Evolutionary conservation across 208 protist species (phyloP).

Genomic region (Eutreptiella sp.): DNA sequence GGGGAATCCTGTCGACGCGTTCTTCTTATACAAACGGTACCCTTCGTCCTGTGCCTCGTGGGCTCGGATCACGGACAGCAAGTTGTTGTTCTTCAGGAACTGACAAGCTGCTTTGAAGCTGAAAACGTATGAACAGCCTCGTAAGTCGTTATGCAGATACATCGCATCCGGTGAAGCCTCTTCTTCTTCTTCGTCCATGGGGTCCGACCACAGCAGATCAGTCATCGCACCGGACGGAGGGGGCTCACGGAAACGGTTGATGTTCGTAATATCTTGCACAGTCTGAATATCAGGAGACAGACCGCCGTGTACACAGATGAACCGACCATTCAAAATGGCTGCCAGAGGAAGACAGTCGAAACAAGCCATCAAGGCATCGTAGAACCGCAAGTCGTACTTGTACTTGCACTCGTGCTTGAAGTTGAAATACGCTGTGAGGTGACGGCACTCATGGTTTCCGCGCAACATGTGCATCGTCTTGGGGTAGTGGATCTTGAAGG

Average conservation of each 20-base stretch:
- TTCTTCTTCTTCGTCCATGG: slow-evolving; percentile 76
- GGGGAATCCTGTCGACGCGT: slow-evolving; percentile 81
- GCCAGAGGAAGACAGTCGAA: slow-evolving; percentile 61
- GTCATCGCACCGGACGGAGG: slow-evolving; percentile 56
- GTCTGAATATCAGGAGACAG: slow-evolving; percentile 41
- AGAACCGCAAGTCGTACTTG: slow-evolving; percentile 52
- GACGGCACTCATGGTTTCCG: slow-evolving; percentile 82
- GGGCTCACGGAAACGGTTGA: slow-evolving; percentile 63
- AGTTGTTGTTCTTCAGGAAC: slow-evolving; percentile 91
- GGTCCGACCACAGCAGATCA: slow-evolving; percentile 79
- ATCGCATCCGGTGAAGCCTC: slow-evolving; percentile 32
- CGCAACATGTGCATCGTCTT: slow-evolving; percentile 65
- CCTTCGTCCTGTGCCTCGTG: slow-evolving; percentile 93
- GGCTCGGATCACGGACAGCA: slow-evolving; percentile 91
- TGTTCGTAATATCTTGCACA: slow-evolving; percentile 52
- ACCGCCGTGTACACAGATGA: slow-evolving; percentile 72
- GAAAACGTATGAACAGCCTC: slow-evolving; percentile 83
- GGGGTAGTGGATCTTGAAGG: slow-evolving; percentile 61
- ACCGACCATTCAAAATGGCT: slow-evolving; percentile 46
- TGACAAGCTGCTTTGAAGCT: slow-evolving; percentile 80
- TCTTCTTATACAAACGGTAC: slow-evolving; percentile 92
- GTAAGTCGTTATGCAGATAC: slow-evolving; percentile 44
- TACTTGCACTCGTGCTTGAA: slow-evolving; percentile 73
- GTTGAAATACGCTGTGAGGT: slow-evolving; percentile 72
- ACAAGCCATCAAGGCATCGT: slow-evolving; percentile 44